A percentile compares a stretch with the other conserved stretches of the same genome.
Conservation (phyloP, 495 filamentous ascomycete species). For the Penicillium salamii region DNA sequence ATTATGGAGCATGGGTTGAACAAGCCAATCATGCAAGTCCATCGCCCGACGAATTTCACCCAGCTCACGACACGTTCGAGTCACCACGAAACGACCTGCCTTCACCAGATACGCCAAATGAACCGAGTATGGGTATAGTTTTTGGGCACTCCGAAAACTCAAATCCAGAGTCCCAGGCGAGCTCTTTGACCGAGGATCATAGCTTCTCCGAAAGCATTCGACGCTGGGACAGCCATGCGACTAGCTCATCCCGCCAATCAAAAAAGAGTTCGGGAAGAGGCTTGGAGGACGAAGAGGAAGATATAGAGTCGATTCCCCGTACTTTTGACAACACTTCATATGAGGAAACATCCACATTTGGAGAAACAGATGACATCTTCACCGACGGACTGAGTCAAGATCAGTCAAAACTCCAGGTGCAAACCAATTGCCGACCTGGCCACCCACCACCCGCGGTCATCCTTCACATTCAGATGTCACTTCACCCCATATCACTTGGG, state of each 20-base stretch:
- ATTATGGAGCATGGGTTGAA: slow-evolving; percentile 53
- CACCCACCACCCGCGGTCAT: slow-evolving; percentile 40
- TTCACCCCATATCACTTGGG: slow-evolving; percentile 49
- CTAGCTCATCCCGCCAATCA: slow-evolving; percentile 27
- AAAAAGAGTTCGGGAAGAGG: slow-evolving; percentile 31
- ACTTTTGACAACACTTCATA: slow-evolving; percentile 28
- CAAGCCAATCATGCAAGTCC: slow-evolving; percentile 31
- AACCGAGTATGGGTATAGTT: slow-evolving; percentile 42
- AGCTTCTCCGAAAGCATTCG: slow-evolving; percentile 15
- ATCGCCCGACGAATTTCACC: slow-evolving; percentile 13
- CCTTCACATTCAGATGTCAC: slow-evolving; percentile 55
- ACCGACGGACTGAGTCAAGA: slow-evolving; percentile 47
- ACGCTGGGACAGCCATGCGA: slow-evolving; percentile 24
- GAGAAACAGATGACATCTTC: slow-evolving; percentile 47
- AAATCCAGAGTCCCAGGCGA: slow-evolving; percentile 8
- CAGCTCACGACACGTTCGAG: slow-evolving; percentile 19
- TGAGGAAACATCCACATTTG: slow-evolving; percentile 33
- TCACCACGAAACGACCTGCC: slow-evolving; percentile 8
- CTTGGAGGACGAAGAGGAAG: slow-evolving; percentile 34
- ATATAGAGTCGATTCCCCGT: slow-evolving; percentile 42
- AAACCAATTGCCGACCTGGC: slow-evolving; percentile 21
- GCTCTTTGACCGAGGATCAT: slow-evolving; percentile 25
- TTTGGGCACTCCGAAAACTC: slow-evolving; percentile 36
- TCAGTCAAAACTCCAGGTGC: slow-evolving; percentile 35
- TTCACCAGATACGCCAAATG: slow-evolving; percentile 18